These are phyloP conservation scores for Atkinsonella texensis DNA, from an alignment of 2,329 filamentous ascomycete species.

Conservation along the genomic window DNA sequence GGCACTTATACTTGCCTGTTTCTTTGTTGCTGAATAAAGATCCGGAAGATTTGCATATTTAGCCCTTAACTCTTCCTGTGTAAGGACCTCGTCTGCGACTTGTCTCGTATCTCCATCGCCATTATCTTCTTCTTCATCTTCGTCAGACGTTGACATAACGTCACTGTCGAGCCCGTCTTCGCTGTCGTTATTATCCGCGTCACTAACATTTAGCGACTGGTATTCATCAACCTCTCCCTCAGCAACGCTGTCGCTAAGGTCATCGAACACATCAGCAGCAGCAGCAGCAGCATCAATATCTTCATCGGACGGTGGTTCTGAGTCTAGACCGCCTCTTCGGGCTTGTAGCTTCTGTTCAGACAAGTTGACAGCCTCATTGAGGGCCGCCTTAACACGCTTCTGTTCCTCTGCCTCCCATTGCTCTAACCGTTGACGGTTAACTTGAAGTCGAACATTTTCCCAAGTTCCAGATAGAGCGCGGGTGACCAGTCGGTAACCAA, in stretches of 20 bases:
- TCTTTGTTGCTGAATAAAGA: constrained; percentile 18
- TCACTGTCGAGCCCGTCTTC: constrained; percentile 29
- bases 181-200: constrained; percentile 25
- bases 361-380: constrained; percentile 61
- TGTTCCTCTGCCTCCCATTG: constrained; percentile 57
- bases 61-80: constrained; percentile 53
- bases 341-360: constrained; percentile 58
- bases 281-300: constrained; percentile 26
- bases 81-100: constrained; percentile 50
- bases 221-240: constrained; percentile 23
- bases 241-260: constrained; percentile 27
- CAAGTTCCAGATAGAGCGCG: constrained; percentile 44
- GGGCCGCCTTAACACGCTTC: constrained; percentile 51
- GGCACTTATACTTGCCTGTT: constrained; percentile 9
- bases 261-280: constrained; percentile 34
- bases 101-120: constrained; percentile 43
- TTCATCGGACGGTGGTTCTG: constrained; percentile 35
- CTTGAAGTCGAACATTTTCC: constrained; percentile 51
- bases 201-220: constrained; percentile 21
- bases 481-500: constrained; percentile 60
- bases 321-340: constrained; percentile 41
- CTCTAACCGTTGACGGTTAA: constrained; percentile 46
- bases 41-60: constrained; percentile 58
- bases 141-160: constrained; percentile 50
- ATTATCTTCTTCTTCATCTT: constrained; percentile 51